Base-by-base conservation (phyloP, 73 alveolate species). In the Effrenium voratum region DNA sequence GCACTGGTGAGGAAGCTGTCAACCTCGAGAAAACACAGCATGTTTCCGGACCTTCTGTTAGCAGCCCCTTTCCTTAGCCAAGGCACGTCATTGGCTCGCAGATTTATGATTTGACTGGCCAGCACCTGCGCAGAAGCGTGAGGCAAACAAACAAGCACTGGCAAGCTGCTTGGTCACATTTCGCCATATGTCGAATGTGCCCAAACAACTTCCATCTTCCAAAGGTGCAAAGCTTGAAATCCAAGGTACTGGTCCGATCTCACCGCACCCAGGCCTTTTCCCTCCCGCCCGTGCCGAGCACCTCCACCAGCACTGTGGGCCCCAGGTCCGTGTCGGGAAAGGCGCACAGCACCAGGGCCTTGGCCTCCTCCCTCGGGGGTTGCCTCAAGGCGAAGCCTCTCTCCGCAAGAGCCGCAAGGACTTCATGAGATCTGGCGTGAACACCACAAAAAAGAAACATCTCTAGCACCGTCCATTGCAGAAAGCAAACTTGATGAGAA, bases 271-370 rank as follows among this genome's bases (percentile, higher is more conserved):
- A n/a, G n/a, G n/a, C n/a, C n/a, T n/a, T n/a, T n/a, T n/a, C n/a
- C n/a, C n/a, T n/a, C n/a, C n/a, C n/a, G n/a, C n/a, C n/a, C n/a
- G n/a, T n/a, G n/a, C n/a, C n/a, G n/a, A 0, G 30, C 43, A 40
- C 97, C 97, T 90, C 97, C 88, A 90, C 88, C 87, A 90, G 59
- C 34, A 90, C 97, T 5, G 97, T 90, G 1, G 97, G 75, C 30
- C 97, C 77, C 81, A 90, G 22, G 36, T 90, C 83, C 52, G 43
- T 57, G 1, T 50, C 46, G 13, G 97, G 97, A 52, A 90, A 90
- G 0, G 97, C 97, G 2, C 41, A 55, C 41, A 57, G n/a, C 50
- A 90, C 57, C 34, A 90, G 68, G 73, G 97, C 87, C 43, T 90
- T 90, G 76, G 97, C 52, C 32, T 90, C 97, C 6, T 90, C 97